Evolutionary conservation across 2,329 filamentous ascomycete species (phyloP), one percentile per base, ranked within the genome.

Genomic region (Hypoxylon sp.): DNA sequence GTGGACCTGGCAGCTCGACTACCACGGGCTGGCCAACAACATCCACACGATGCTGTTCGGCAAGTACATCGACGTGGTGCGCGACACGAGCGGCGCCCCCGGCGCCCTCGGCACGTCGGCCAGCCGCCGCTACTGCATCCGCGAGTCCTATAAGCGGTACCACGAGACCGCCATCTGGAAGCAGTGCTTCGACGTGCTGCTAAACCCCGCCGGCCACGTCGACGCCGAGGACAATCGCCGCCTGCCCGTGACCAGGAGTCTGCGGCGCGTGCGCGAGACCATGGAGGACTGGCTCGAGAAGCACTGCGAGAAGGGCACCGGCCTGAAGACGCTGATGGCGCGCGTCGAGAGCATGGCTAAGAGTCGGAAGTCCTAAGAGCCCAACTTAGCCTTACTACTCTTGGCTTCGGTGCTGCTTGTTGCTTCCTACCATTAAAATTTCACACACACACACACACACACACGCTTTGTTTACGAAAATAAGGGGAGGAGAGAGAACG

Each of bases 1-100:
- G 0, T 99, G 95, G 95, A 98, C 94, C 1, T 97, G 93, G 82
- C 95, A 99, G 77, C 92, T 97, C 69, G 95, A 99, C 80, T 96
- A 98, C 72, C 92, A 97, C 77, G 95, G 95, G 11, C 84, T 97
- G 0, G 95, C 95, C 0, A 93, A 93, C 4, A 91, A 92, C 22
- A 83, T 98, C 4, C 93, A 99, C 78, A 90, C 88, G 44, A 85
- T 99, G 71, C 85, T 99, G 3, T 99, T 97, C 75, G 94, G 95
- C 8, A 93, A 92, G 74, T 98, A 98, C 79, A 95, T 99, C 72
- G 92, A 97, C 75, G 96, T 93, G 0, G 79, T 85, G 54, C 83
- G 85, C 34, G 81, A 85, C 70, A 77, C 81, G 26, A 84, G 83
- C 15, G 84, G 83, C 1, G 78, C 89, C 1, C 77, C 81, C 28